phyloP scores from a whole-genome alignment of 2,329 filamentous ascomycete genomes.

The Didymella pinodella region DNA sequence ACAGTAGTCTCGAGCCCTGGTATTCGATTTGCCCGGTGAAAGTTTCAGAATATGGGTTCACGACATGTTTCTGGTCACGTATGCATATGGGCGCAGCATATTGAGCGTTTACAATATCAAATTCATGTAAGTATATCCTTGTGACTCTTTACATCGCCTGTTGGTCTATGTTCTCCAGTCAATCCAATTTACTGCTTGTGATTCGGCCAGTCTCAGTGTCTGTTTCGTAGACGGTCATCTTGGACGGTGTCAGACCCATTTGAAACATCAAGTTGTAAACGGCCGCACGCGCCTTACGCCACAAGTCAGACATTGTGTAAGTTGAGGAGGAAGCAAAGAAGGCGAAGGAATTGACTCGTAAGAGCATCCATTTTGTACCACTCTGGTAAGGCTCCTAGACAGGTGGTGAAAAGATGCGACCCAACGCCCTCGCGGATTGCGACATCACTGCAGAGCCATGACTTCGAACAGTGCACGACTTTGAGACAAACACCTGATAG shows the following conservation, averaged over 20 bases:
- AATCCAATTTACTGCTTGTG: not conserved
- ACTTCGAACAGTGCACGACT: not conserved
- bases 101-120: not conserved
- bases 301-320: not conserved
- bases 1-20: not conserved
- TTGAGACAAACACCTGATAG: not conserved
- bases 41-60: no score
- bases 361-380: not conserved
- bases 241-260: not conserved
- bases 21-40: no score
- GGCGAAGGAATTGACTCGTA: not conserved
- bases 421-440: no score
- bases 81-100: slow-evolving; percentile 7
- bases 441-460: not conserved
- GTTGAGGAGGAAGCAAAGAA: not conserved
- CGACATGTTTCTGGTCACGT: not conserved
- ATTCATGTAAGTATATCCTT: not conserved
- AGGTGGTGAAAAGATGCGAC: not conserved
- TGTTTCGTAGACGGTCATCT: not conserved
- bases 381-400: not conserved
- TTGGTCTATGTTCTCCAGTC: not conserved
- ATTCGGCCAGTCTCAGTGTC: not conserved
- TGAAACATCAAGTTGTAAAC: slow-evolving; percentile 1
- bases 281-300: not conserved
- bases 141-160: not conserved